A percentile compares a stretch with the other conserved stretches of the same genome.
Evolutionary conservation across 2,329 filamentous ascomycete species (phyloP).

Genomic region (Lecanicillium sp.): DNA sequence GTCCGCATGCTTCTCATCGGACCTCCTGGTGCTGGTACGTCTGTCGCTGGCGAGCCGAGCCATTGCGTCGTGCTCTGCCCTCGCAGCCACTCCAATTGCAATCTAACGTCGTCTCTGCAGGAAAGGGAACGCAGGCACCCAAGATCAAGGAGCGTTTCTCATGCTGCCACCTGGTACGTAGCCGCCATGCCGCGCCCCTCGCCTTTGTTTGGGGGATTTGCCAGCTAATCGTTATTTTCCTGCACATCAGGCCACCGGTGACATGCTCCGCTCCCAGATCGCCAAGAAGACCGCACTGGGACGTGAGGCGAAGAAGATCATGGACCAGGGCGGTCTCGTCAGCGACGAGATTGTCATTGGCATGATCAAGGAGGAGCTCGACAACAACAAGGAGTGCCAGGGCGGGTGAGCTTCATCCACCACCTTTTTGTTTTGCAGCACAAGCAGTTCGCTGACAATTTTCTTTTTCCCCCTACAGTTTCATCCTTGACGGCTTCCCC

Average conservation of each 20-base stretch:
- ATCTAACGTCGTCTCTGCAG: constrained; percentile 36
- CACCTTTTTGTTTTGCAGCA: not conserved
- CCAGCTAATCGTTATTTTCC: constrained; percentile 13
- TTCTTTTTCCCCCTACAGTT: constrained; percentile 45
- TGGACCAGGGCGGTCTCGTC: constrained; percentile 96
- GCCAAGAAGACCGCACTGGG: constrained; percentile 94
- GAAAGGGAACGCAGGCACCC: constrained; percentile 97
- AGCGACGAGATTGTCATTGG: constrained; percentile 99
- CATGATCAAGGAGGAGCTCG: constrained; percentile 98
- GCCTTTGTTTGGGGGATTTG: no score
- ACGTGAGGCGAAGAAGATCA: constrained; percentile 98
- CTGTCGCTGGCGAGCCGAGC: constrained; percentile 1
- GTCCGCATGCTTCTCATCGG: constrained; percentile 98
- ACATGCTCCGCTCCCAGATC: constrained; percentile 98
- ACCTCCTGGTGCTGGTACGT: constrained; percentile 90
- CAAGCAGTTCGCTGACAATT: not conserved
- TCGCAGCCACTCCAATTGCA: constrained; percentile 6
- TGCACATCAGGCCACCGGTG: constrained; percentile 72
- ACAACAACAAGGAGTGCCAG: constrained; percentile 90
- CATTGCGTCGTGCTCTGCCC: not conserved
- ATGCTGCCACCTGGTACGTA: constrained; percentile 89
- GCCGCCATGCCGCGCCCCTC: no score
- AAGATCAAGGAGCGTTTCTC: constrained; percentile 98
- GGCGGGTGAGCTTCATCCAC: constrained; percentile 61
- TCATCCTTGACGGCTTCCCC: constrained; percentile 98